Evolutionary conservation across 1,139 yeast genomes (phyloP).

Genomic region (Geotrichum fermentans): DNA sequence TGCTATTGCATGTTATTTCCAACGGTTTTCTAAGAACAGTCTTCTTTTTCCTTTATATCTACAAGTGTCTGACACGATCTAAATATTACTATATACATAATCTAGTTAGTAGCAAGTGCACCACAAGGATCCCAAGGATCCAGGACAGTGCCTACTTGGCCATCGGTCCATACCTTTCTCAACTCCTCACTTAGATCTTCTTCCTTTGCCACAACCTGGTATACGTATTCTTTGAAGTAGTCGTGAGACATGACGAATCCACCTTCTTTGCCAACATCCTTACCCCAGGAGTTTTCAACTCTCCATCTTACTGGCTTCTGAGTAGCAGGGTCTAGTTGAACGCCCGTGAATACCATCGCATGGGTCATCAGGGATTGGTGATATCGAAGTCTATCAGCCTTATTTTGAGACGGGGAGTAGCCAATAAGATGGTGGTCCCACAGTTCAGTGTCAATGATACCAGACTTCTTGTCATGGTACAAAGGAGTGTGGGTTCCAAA

Average conservation of each 20-base stretch:
- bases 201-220: conserved; percentile 66
- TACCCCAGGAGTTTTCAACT: conserved; percentile 85
- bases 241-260: conserved; percentile 75
- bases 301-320: conserved; percentile 69
- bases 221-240: conserved; percentile 77
- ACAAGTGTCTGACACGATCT: too few relatives aligned
- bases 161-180: conserved; percentile 38
- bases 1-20: too few relatives aligned
- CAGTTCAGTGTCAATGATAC: conserved; percentile 64
- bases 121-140: conserved; percentile 90
- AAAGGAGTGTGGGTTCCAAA: conserved; percentile 82
- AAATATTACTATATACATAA: neutral
- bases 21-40: too few relatives aligned
- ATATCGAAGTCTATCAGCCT: conserved; percentile 54
- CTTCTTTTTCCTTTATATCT: too few relatives aligned
- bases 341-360: conserved; percentile 78
- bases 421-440: conserved; percentile 66
- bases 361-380: conserved; percentile 72
- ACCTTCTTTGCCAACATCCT: conserved; percentile 64
- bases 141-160: conserved; percentile 39
- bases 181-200: conserved; percentile 44
- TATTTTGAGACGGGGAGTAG: conserved; percentile 52
- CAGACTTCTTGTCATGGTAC: conserved; percentile 52
- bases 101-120: conserved; percentile 50
- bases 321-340: conserved; percentile 50